Evolutionary conservation across 257 asterid genomes (phyloP).

Genomic region (Buddleja alternifolia): DNA sequence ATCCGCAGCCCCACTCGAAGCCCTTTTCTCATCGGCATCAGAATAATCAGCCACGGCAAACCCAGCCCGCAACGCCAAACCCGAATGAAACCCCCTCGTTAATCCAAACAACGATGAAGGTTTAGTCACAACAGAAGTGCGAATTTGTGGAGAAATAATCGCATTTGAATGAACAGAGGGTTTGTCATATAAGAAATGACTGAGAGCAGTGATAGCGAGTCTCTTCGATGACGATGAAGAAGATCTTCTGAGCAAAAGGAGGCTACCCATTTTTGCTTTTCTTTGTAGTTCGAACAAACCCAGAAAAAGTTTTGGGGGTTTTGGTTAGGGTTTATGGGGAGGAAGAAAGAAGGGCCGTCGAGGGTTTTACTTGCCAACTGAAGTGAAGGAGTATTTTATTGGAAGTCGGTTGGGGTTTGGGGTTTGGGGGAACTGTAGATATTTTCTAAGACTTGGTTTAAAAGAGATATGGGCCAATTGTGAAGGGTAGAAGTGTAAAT

Average conservation of each 20-base stretch:
- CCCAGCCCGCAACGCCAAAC: constrained; percentile 46
- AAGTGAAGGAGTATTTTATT: neutral
- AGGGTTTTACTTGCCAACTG: neutral
- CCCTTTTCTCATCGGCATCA: constrained; percentile 51
- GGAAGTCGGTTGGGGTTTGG: constrained; percentile 26
- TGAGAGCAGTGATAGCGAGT: constrained; percentile 46
- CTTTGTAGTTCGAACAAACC: constrained; percentile 36
- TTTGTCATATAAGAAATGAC: constrained; percentile 41
- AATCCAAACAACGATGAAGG: constrained; percentile 20
- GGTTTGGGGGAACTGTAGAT: constrained; percentile 20
- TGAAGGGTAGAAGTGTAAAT: too few species aligned
- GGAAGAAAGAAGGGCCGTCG: constrained; percentile 1
- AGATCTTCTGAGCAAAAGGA: constrained; percentile 50
- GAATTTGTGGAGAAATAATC: constrained; percentile 21
- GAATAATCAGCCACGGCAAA: constrained; percentile 68
- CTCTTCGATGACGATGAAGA: constrained; percentile 48
- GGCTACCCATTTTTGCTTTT: constrained; percentile 55
- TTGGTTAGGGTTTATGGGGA: constrained; percentile 53
- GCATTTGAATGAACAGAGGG: constrained; percentile 32
- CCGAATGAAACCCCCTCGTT: constrained; percentile 54
- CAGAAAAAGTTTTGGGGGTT: constrained; percentile 32
- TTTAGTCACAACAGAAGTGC: constrained; percentile 11
- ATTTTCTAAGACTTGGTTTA: constrained; percentile 4
- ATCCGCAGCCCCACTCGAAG: constrained; percentile 41
- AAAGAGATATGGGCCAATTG: too few species aligned